phyloP scores from a whole-genome alignment of 129 eudicot species.

The Apium graveolens region DNA sequence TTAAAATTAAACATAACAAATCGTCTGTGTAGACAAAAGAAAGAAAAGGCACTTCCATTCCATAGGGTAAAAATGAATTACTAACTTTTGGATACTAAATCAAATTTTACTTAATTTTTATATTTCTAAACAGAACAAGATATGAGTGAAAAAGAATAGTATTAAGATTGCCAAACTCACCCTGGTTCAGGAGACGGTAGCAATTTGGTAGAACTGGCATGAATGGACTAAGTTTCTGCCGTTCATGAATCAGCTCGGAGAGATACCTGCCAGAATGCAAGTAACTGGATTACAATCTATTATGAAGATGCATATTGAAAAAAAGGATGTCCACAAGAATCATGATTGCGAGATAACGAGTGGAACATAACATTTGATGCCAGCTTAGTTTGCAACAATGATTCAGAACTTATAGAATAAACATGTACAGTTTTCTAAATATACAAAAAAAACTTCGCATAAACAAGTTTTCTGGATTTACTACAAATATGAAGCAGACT shows the following conservation, averaged over 20 bases:
- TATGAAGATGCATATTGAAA: not conserved
- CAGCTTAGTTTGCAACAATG: not conserved
- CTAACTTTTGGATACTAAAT: not conserved
- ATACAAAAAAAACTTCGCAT: not conserved
- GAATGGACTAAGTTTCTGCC: conserved; percentile 27
- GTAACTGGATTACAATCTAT: not conserved
- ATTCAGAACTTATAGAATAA: not conserved
- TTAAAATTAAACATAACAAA: not conserved
- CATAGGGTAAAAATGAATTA: not conserved
- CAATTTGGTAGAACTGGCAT: conserved; percentile 22
- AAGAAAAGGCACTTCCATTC: not conserved
- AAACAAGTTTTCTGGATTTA: not conserved
- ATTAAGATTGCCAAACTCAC: conserved; percentile 12
- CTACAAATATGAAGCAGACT: not conserved
- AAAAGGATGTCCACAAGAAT: not conserved
- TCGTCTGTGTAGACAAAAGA: not conserved
- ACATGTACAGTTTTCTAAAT: not conserved
- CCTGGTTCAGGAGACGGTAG: conserved; percentile 25
- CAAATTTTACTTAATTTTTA: not conserved
- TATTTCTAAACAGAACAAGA: not conserved
- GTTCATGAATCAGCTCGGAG: conserved; percentile 23
- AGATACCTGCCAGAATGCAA: conserved; percentile 19
- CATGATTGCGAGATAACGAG: not conserved
- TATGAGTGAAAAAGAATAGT: not conserved
- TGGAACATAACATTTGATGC: not conserved